Conservation (phyloP, 179 eudicot species). For the Camellia oleifera region DNA sequence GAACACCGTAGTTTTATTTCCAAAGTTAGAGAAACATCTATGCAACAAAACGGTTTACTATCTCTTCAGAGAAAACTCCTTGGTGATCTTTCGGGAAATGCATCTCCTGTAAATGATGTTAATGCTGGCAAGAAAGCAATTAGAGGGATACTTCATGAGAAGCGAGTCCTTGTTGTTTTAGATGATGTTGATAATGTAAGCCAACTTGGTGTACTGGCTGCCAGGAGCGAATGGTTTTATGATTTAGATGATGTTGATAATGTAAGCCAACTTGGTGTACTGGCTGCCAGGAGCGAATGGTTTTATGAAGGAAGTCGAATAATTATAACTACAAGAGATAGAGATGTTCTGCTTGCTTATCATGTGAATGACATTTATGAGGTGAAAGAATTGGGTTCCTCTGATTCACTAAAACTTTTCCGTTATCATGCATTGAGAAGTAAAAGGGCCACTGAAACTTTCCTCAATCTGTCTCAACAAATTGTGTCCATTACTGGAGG, state of each 20-base stretch:
- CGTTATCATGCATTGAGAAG: constrained; percentile 50
- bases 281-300: constrained; percentile 35
- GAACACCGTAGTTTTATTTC: constrained; percentile 43
- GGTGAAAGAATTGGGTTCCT: constrained; percentile 26
- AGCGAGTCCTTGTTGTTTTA: constrained; percentile 38
- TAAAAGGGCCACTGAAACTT: constrained; percentile 34
- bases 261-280: constrained; percentile 24
- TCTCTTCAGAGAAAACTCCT: constrained; percentile 31
- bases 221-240: constrained; percentile 32
- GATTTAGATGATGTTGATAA: constrained; percentile 48
- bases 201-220: constrained; percentile 30
- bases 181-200: constrained; percentile 43
- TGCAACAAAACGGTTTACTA: constrained; percentile 17
- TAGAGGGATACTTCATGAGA: constrained; percentile 18
- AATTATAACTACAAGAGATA: constrained; percentile 45
- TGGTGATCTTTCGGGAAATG: constrained; percentile 25
- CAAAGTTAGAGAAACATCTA: constrained; percentile 37
- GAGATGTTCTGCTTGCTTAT: constrained; percentile 17
- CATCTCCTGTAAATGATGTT: constrained; percentile 7
- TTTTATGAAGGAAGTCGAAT: constrained; percentile 47
- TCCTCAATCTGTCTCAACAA: constrained; percentile 18
- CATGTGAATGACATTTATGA: constrained; percentile 33
- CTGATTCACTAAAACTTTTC: constrained; percentile 48
- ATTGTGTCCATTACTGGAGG: constrained; percentile 53
- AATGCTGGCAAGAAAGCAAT: constrained; percentile 14